Conservation (phyloP, 2,329 filamentous ascomycete species). For the Didymella glomerata region DNA sequence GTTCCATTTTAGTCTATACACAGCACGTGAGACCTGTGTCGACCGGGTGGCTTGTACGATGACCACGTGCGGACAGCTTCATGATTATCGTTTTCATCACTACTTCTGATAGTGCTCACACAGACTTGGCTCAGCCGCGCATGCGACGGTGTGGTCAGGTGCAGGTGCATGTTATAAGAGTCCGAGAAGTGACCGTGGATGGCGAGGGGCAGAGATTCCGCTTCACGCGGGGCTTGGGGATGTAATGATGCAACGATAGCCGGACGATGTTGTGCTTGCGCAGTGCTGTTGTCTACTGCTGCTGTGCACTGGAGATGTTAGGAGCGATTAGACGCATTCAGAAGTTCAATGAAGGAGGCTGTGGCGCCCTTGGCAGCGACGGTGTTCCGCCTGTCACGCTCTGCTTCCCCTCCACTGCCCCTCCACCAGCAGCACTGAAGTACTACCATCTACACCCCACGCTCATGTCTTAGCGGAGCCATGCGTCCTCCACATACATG, state of each 20-base stretch:
- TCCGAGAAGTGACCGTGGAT: neutral
- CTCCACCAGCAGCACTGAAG: neutral
- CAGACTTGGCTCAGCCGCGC: neutral
- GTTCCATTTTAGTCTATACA: too few relatives aligned
- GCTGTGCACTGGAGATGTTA: too few relatives aligned
- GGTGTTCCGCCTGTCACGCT: neutral
- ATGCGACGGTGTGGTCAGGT: neutral
- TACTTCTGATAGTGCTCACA: neutral
- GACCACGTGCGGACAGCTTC: neutral
- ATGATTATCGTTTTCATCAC: neutral
- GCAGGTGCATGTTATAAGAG: neutral
- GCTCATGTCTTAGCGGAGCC: neutral
- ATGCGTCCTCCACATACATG: neutral
- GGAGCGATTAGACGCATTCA: too few relatives aligned
- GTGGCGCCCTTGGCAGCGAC: slow-evolving; percentile 8
- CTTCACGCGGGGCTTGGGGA: neutral
- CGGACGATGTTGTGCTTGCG: too few relatives aligned
- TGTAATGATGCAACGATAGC: too few relatives aligned
- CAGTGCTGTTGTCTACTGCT: too few relatives aligned
- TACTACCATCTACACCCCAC: neutral
- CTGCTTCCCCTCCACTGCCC: slow-evolving; percentile 2
- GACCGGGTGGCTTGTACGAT: too few relatives aligned
- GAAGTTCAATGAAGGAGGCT: too few relatives aligned
- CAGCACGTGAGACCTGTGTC: too few relatives aligned
- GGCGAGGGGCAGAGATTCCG: too few relatives aligned